Evolutionary conservation across 2,329 filamentous ascomycete genomes (phyloP), one percentile per base, ranked within the genome.

Genomic region (Diaporthe sp.): DNA sequence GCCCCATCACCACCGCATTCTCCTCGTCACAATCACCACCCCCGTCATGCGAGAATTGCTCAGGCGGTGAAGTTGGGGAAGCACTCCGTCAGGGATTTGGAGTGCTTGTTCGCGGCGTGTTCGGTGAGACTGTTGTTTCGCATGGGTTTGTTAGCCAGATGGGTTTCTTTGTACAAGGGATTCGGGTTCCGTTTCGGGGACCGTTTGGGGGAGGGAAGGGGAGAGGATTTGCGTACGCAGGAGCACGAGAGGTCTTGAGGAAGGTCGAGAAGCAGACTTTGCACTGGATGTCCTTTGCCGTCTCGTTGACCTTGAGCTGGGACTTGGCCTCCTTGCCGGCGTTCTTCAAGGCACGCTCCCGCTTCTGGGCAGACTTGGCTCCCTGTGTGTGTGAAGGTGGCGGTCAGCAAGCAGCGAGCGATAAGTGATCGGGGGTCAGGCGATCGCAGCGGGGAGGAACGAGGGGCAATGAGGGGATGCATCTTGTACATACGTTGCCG

Each of bases 281-380:
- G 88, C 94, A 96, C 84, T 94, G 92, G 83, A 95, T 94, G 81
- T 90, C 92, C 87, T 92, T 93, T 75, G 94, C 93, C 78, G 92
- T 87, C 79, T 89, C 87, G 86, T 95, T 95, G 78, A 86, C 84
- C 85, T 94, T 94, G 81, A 92, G 87, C 84, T 94, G 92, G 77
- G 92, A 94, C 85, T 91, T 92, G 77, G 89, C 88, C 71, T 82
- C 84, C 70, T 83, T 84, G 81, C 87, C 89, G 77, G 82, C 82
- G 76, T 93, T 89, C 84, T 93, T 93, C 77, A 86, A 86, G 82
- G 92, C 92, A 84, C 92, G 92, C 83, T 93, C 93, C 78, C 93
- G 92, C 90, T 94, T 94, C 85, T 92, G 90, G 82, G 80, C 79
- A 59, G 82, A 80, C 79, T 83, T 83, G 79, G 82, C 82, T 82